Evolutionary conservation across 2,329 filamentous ascomycete species (phyloP), one percentile per base, ranked within the genome.

Genomic region (Aspergillus uvarum): DNA sequence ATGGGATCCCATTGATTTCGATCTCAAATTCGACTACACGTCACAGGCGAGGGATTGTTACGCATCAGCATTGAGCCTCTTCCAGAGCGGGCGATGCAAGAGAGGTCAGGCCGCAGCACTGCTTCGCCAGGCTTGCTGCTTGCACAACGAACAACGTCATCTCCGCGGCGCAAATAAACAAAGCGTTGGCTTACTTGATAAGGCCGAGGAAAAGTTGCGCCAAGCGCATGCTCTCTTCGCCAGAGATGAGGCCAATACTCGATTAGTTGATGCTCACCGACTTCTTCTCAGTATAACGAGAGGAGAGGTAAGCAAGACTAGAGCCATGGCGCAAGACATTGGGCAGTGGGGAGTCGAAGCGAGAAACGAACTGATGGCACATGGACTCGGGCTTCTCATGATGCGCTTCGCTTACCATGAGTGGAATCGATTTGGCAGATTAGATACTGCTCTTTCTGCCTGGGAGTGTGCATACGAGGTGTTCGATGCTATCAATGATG

Each of bases 381-480:
- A 65, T 47, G 63, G 59, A 29, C 53, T 68, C 21, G 60, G 64
- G 12, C 53, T 59, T 16, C 47, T 69, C 8, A 49, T 69, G 22
- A 44, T 54, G 11, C 54, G 66, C 5, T 69, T 67, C 42, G 66
- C 59, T 1, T 52, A 61, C 21, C 62, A 67, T 14, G 67, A 69
- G 57, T 68, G 67, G 67, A 51, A 29, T 31, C 60, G 47, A 49
- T 66, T 65, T 21, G 65, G 60, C n/a, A 63, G 59, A 22, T 58
- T 69, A 56, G 66, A 69, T 44, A 63, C 57, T 1, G 62, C 67
- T 5, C 32, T 64, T 21, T 24, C 58, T 1, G 62, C 61, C 1
- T 68, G 63, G 58, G 67, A 69, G 54, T 69, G 65, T 51, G 67
- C 63, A 2, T 66, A 63, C 50, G 61, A 65, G 54, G 48, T 67